These are phyloP conservation scores for Pelargonium nanum DNA, from an alignment of 345 rosid genomes.

Conservation along the genomic window DNA sequence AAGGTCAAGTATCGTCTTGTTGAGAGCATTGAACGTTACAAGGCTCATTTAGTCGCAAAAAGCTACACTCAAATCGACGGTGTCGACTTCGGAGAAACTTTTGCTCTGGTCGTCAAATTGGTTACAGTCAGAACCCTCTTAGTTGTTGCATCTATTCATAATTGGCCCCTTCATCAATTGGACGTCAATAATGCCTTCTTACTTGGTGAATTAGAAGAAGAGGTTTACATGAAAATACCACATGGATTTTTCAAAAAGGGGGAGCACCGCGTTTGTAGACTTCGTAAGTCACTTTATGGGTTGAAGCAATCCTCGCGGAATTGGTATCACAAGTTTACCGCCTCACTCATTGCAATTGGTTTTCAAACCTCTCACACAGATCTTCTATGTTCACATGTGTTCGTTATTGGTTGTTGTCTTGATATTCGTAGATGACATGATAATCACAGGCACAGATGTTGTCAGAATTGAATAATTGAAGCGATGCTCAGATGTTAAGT, in stretches of 20 bases:
- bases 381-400: too few species aligned
- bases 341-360: background rate
- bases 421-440: background rate
- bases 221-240: too few species aligned
- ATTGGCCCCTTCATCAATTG: background rate
- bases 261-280: too few species aligned
- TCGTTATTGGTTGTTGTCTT: too few species aligned
- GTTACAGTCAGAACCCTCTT: background rate
- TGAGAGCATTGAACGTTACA: background rate
- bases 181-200: slow-evolving; percentile 1
- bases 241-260: too few species aligned
- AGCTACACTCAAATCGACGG: background rate
- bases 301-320: too few species aligned
- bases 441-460: background rate
- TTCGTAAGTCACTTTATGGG: too few species aligned
- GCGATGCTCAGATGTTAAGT: too few species aligned
- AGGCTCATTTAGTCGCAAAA: background rate
- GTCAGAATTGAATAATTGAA: background rate
- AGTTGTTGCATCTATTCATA: background rate
- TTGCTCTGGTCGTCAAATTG: slow-evolving; percentile 1
- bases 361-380: background rate
- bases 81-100: background rate
- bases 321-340: background rate
- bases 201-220: background rate
- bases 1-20: background rate